Percentiles rank a stretch among this genome's conserved stretches.
Evolutionary conservation across 2,329 filamentous ascomycete genomes (phyloP).

Genomic region (Neopestalotiopsis sp.): DNA sequence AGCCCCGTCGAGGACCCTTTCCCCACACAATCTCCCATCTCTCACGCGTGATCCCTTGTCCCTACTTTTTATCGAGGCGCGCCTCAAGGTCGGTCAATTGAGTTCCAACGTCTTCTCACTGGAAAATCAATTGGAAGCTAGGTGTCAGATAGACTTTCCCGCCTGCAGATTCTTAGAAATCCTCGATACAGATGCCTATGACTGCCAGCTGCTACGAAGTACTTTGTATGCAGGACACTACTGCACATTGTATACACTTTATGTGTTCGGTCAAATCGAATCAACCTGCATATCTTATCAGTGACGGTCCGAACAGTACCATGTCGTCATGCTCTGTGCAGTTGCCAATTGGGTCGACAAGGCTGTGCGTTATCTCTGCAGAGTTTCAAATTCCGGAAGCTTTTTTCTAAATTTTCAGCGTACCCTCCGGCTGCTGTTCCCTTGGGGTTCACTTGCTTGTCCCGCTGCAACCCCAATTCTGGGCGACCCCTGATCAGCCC

Average conservation of each 20-base stretch:
- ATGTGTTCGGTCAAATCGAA: background rate
- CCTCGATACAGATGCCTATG: background rate
- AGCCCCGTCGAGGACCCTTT: conserved; percentile 27
- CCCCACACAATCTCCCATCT: conserved; percentile 29
- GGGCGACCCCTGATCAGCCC: conserved; percentile 8
- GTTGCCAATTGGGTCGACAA: conserved; percentile 9
- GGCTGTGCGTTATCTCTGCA: conserved; percentile 8
- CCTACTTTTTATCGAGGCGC: background rate
- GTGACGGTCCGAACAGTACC: background rate
- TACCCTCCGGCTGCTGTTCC: background rate
- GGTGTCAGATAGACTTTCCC: conserved; percentile 3
- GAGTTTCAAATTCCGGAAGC: background rate
- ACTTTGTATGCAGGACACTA: background rate
- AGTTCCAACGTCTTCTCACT: background rate
- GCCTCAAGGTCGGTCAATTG: conserved; percentile 2
- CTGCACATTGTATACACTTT: conserved; percentile 6
- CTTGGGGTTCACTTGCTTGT: conserved; percentile 3
- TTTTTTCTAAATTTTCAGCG: conserved; percentile 3
- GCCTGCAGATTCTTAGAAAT: background rate
- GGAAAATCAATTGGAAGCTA: background rate
- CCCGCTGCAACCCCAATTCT: conserved; percentile 11
- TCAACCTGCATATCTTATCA: conserved; percentile 11
- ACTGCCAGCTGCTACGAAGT: background rate
- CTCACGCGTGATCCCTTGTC: conserved; percentile 4
- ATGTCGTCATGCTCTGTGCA: conserved; percentile 5